Evolutionary conservation across 108 stramenopile genomes (phyloP).

Genomic region (Cyclotella distinguenda): DNA sequence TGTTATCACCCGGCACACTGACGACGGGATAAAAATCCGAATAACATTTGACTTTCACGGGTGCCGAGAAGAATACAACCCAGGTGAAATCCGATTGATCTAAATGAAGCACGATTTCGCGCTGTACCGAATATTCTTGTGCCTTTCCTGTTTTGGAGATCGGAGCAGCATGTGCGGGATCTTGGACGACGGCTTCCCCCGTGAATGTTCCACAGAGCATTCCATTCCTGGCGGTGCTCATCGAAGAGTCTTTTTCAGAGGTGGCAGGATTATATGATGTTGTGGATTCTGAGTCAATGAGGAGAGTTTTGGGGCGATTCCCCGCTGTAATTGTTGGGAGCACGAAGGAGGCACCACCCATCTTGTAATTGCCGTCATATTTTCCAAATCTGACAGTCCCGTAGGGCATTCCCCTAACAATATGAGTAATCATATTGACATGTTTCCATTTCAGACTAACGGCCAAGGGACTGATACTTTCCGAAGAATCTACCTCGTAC

Average conservation of each 20-base stretch:
- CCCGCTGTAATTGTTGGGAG: conserved; percentile 60
- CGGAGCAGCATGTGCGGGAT: conserved; percentile 26
- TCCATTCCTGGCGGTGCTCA: not conserved
- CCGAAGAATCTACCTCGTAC: conserved; percentile 30
- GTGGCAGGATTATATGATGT: not conserved
- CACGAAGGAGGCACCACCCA: conserved; percentile 1
- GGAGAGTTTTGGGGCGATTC: conserved; percentile 40
- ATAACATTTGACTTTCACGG: conserved; percentile 64
- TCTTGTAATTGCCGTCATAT: not conserved
- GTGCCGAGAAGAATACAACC: conserved; percentile 88
- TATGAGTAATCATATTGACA: conserved; percentile 65
- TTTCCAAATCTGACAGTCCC: conserved; percentile 57
- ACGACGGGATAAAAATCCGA: conserved; percentile 34
- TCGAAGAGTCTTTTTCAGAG: not conserved
- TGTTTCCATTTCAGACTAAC: conserved; percentile 70
- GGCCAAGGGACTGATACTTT: conserved; percentile 54
- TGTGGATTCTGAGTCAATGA: conserved; percentile 20
- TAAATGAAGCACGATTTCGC: conserved; percentile 71
- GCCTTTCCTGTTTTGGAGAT: conserved; percentile 30
- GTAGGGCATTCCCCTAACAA: conserved; percentile 91
- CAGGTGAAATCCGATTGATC: conserved; percentile 83
- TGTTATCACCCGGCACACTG: conserved; percentile 17
- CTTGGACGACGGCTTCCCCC: conserved; percentile 31
- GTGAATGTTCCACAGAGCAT: conserved; percentile 44
- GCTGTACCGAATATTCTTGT: conserved; percentile 47